Evolutionary conservation across 495 filamentous ascomycete species (phyloP).

Genomic region (Amorphotheca resinae): DNA sequence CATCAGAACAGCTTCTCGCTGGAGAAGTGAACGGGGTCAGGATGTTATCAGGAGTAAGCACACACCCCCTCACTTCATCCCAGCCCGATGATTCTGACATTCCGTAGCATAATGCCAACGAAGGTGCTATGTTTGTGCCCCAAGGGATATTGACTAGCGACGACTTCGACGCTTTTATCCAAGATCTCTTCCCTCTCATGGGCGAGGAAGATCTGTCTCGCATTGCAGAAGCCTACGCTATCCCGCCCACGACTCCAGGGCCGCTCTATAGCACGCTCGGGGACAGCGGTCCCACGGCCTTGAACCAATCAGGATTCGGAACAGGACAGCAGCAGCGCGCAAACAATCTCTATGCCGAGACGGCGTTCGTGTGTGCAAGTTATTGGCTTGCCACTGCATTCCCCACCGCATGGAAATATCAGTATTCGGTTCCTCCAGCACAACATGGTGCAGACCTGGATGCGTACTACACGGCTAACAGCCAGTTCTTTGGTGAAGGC

Average conservation of each 20-base stretch:
- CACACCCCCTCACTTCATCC: background rate
- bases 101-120: conserved; percentile 37
- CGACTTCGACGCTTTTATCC: background rate
- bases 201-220: background rate
- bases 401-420: conserved; percentile 40
- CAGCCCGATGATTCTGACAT: conserved; percentile 2
- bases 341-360: conserved; percentile 45
- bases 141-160: background rate
- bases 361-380: conserved; percentile 46
- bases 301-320: conserved; percentile 27
- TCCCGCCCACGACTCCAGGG: conserved; percentile 20
- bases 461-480: conserved; percentile 31
- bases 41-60: conserved; percentile 35
- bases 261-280: conserved; percentile 26
- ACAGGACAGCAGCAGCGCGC: conserved; percentile 15
- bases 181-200: background rate
- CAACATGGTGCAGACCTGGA: conserved; percentile 41
- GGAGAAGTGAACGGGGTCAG: conserved; percentile 38
- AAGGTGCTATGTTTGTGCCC: conserved; percentile 23
- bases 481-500: conserved; percentile 7
- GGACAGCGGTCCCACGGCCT: conserved; percentile 27
- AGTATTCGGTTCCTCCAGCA: conserved; percentile 44
- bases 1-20: conserved; percentile 35
- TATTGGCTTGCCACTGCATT: conserved; percentile 50
- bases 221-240: background rate